Evolutionary conservation across 2,329 filamentous ascomycete species (phyloP), one percentile per base, ranked within the genome.

Genomic region (Erysiphe pisi): DNA sequence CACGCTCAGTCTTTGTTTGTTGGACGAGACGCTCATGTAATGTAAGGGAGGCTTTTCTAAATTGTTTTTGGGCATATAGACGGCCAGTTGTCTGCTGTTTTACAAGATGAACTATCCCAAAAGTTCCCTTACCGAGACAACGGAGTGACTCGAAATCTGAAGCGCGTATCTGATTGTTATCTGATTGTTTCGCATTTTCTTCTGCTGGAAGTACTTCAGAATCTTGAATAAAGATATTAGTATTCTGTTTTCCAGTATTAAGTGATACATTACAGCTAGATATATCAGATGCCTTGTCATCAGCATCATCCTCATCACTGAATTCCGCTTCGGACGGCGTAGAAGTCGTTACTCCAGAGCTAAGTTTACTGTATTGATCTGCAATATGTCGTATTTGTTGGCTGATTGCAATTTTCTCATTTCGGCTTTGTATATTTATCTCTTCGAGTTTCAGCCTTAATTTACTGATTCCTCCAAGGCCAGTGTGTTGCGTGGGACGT

Each of bases 1-100:
- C 90, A 75, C 95, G 91, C 84, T 99, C 95, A 1, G 94, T 98
- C 86, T 96, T 97, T 77, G 95, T 98, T 85, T 98, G 95, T 84
- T 98, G 94, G 75, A 99, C 89, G 47, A 98, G 88, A 83, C 94
- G 93, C 86, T 97, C 97, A 84, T 97, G 94, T 58, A 99, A 93
- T 0, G 94, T 93, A 76, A 99, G 85, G 12, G 93, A 97, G 0
- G 96, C 95, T 84, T 99, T 99, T 83, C 94, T 95, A 84, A 99
- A 95, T 84, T 98, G 94, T 85, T 99, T 99, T 85, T 99, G 96
- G 0, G 95, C 96, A 81, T 94, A 99, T 7, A 99, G 87, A 65
- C 92, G 90, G 63, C 95, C 95, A 1, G 94, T 97, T 45, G 89
- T 85, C 75, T 89, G 89, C 84, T 99, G 94, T 84, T 94, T 95